phyloP scores from a whole-genome alignment of 179 eudicot genomes.

The Nepenthes alata region DNA sequence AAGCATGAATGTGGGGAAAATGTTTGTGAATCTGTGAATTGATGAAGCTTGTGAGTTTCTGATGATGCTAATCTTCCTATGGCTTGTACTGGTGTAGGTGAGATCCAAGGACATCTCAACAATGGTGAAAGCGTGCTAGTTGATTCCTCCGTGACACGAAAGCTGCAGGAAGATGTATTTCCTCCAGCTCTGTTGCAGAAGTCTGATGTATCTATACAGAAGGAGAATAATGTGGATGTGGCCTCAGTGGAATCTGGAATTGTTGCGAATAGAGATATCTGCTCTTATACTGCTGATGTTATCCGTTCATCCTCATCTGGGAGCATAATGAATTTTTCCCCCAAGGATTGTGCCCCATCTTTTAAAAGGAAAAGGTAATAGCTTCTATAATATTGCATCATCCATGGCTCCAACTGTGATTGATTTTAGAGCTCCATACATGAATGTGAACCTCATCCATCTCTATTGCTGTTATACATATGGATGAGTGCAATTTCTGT shows the following conservation, averaged over 20 bases:
- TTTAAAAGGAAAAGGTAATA: constrained; percentile 40
- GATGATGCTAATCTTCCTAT: not conserved
- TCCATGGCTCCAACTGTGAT: not conserved
- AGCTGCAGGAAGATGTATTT: constrained; percentile 15
- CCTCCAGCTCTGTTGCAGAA: constrained; percentile 8
- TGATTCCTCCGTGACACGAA: constrained; percentile 11
- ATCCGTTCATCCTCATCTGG: constrained; percentile 7
- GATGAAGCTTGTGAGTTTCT: constrained; percentile 5
- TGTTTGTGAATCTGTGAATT: constrained; percentile 9
- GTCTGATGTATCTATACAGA: constrained; percentile 13
- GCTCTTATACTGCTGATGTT: constrained; percentile 3
- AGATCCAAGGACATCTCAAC: constrained; percentile 8
- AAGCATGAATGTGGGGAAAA: not conserved
- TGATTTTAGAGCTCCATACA: not conserved
- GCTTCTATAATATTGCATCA: not conserved
- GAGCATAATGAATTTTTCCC: constrained; percentile 13
- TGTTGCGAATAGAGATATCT: constrained; percentile 10
- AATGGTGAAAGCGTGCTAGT: constrained; percentile 9
- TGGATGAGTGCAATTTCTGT: no score
- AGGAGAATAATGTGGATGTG: constrained; percentile 6
- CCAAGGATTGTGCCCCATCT: constrained; percentile 21
- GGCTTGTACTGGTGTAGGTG: constrained; percentile 4
- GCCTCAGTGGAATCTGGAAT: constrained; percentile 2
- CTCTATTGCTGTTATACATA: not conserved
- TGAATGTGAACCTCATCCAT: not conserved